These are phyloP conservation scores for Anthracocystis panici-leucophaei DNA, from an alignment of 1,284 basidiomycete genomes.

Conservation along the genomic window DNA sequence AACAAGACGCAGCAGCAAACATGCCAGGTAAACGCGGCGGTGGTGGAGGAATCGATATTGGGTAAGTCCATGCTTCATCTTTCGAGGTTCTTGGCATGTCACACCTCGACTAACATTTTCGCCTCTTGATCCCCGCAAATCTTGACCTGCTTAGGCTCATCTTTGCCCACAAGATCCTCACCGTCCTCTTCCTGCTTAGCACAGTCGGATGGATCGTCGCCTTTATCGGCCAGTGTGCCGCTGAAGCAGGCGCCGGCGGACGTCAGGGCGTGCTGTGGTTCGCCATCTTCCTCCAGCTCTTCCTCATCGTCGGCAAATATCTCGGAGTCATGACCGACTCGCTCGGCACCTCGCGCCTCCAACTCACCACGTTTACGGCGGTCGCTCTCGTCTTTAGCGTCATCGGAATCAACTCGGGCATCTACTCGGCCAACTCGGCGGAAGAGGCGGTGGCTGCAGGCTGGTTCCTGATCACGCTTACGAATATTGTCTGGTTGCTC, in stretches of 20 bases:
- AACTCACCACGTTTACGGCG: constrained; percentile 87
- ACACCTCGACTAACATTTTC: constrained; percentile 6
- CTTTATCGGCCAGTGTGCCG: constrained; percentile 78
- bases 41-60: constrained; percentile 52
- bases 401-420: constrained; percentile 76
- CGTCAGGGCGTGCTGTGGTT: constrained; percentile 86
- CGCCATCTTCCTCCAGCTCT: constrained; percentile 84
- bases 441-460: constrained; percentile 83
- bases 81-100: not conserved
- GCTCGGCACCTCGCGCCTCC: constrained; percentile 82
- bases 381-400: constrained; percentile 89
- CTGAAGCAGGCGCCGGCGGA: constrained; percentile 50
- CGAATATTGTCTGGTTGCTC: constrained; percentile 88
- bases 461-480: constrained; percentile 90
- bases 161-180: constrained; percentile 87
- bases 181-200: constrained; percentile 84
- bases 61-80: constrained; percentile 31
- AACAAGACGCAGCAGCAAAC: not conserved
- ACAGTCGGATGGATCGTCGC: constrained; percentile 91
- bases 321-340: constrained; percentile 86
- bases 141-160: constrained; percentile 73
- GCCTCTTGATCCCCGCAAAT: not conserved
- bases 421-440: constrained; percentile 49
- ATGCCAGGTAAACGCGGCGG: constrained; percentile 55
- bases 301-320: constrained; percentile 82